Conservation (phyloP, 129 eudicot species). For the Kitagawia praeruptora region DNA sequence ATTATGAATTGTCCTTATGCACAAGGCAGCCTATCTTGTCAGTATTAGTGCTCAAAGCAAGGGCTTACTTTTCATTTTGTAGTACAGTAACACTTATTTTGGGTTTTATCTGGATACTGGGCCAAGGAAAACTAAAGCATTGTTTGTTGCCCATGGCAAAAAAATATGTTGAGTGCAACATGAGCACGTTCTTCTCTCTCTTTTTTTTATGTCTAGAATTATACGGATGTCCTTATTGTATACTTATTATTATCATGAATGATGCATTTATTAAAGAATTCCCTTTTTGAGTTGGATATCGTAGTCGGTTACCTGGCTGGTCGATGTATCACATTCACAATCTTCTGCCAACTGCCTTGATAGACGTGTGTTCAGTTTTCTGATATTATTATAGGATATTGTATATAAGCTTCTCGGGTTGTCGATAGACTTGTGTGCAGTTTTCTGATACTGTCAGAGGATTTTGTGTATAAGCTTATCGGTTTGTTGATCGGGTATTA, state of each 20-base stretch:
- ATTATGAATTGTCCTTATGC: background rate
- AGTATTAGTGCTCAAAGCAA: background rate
- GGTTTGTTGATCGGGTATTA: background rate
- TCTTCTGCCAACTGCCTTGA: background rate
- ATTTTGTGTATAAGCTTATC: background rate
- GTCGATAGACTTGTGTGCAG: background rate
- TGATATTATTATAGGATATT: background rate
- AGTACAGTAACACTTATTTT: background rate
- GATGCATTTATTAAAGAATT: background rate
- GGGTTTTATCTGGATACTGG: background rate
- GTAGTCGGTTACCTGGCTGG: background rate
- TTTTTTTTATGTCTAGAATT: background rate
- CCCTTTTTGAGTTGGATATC: background rate
- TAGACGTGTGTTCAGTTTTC: background rate
- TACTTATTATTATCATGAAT: background rate
- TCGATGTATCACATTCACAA: background rate
- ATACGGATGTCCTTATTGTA: background rate
- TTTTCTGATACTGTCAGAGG: background rate
- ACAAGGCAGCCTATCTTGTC: background rate
- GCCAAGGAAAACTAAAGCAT: background rate
- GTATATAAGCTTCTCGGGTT: background rate
- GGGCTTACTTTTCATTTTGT: background rate
- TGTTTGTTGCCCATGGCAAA: background rate
- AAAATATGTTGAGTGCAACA: background rate
- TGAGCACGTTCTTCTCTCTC: background rate